Conservation (phyloP, 164 flowering plant species). For the Umbilicus rupestris region DNA sequence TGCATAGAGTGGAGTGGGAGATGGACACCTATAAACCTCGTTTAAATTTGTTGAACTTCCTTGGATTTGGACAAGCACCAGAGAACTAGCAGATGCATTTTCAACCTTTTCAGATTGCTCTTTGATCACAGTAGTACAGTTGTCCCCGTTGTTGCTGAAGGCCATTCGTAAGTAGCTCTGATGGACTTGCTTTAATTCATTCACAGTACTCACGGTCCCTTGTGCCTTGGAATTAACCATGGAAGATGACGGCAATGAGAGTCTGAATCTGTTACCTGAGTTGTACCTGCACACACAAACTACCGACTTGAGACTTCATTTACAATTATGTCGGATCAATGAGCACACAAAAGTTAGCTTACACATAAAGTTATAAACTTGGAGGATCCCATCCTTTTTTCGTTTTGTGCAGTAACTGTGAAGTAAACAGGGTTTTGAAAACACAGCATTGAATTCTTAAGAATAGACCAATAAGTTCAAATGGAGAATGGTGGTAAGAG, state of each 20-base stretch:
- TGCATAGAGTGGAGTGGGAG: neutral
- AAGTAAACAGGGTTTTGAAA: neutral
- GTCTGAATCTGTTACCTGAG: neutral
- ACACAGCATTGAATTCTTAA: no score
- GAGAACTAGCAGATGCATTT: neutral
- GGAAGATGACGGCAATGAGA: neutral
- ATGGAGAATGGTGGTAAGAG: neutral
- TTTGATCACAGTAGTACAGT: neutral
- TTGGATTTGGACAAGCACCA: neutral
- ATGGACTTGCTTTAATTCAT: neutral
- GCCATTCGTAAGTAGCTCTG: neutral
- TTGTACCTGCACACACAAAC: neutral
- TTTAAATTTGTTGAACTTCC: neutral
- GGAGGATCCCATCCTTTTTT: neutral
- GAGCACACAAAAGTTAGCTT: neutral
- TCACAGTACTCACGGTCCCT: neutral
- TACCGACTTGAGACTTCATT: neutral
- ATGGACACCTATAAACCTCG: neutral
- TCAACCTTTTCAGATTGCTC: neutral
- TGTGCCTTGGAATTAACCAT: neutral
- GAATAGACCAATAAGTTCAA: no score
- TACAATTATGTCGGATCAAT: neutral
- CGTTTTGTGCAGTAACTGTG: neutral
- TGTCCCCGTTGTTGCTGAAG: neutral
- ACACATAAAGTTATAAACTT: neutral